These are phyloP conservation scores for Arabis hirsuta DNA, from an alignment of 345 rosid species.

Conservation along the genomic window DNA sequence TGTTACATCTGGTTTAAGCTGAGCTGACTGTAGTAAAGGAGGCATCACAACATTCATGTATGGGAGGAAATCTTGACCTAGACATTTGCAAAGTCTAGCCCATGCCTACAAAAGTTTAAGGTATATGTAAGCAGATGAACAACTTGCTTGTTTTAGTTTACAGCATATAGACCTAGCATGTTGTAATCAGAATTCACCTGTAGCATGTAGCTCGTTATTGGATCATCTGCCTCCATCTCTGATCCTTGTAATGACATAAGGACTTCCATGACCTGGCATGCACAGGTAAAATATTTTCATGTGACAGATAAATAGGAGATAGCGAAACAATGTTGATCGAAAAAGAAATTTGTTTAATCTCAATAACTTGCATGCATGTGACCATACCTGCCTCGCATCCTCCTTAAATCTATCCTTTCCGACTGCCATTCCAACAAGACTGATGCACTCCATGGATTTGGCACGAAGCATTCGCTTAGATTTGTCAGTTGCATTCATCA, in stretches of 20 bases:
- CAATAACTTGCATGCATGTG: neutral
- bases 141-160: neutral
- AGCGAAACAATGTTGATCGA: neutral
- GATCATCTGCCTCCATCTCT: conserved; percentile 97
- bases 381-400: conserved; percentile 92
- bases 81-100: conserved; percentile 99
- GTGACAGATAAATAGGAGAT: conserved; percentile 4
- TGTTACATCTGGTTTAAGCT: conserved; percentile 98
- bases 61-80: conserved; percentile 98
- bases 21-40: conserved; percentile 95
- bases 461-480: conserved; percentile 99
- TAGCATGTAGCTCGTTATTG: conserved; percentile 97
- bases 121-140: conserved; percentile 20
- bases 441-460: conserved; percentile 99
- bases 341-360: conserved; percentile 8
- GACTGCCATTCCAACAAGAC: conserved; percentile 99
- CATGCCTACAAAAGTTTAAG: conserved; percentile 67
- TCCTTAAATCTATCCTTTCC: conserved; percentile 97
- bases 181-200: conserved; percentile 58
- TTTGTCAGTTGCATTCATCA: conserved; percentile 96
- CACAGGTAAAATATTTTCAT: conserved; percentile 16
- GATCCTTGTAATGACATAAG: conserved; percentile 98
- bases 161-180: conserved; percentile 10
- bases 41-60: conserved; percentile 99
- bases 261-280: conserved; percentile 94